These are phyloP conservation scores for Phytophthora tentaculata DNA, from an alignment of 352 stramenopile species.

Conservation along the genomic window DNA sequence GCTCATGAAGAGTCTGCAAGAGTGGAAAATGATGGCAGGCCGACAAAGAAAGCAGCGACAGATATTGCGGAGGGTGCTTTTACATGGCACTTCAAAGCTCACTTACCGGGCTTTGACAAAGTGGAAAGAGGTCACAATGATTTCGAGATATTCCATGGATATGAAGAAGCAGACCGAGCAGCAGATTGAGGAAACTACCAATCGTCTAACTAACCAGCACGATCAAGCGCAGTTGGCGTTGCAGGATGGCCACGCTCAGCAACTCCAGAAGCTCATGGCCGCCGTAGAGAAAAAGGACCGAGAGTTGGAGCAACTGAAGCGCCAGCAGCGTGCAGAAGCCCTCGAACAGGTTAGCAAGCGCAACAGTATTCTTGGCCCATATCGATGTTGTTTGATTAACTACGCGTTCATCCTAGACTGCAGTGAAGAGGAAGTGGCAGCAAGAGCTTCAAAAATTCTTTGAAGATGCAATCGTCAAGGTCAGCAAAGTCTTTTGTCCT, in stretches of 20 bases:
- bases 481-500: not conserved
- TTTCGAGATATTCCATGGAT: constrained; percentile 9
- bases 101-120: constrained; percentile 17
- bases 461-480: constrained; percentile 39
- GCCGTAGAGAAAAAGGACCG: constrained; percentile 34
- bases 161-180: constrained; percentile 17
- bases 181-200: constrained; percentile 12
- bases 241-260: constrained; percentile 13
- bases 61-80: constrained; percentile 23
- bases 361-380: not conserved
- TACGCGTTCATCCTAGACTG: constrained; percentile 14
- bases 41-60: constrained; percentile 14
- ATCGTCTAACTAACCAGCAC: constrained; percentile 20
- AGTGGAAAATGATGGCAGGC: constrained; percentile 16
- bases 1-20: constrained; percentile 17
- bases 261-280: constrained; percentile 33
- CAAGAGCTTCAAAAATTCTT: constrained; percentile 45
- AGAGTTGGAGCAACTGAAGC: constrained; percentile 26
- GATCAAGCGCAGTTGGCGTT: constrained; percentile 18
- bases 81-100: constrained; percentile 7
- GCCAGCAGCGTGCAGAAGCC: constrained; percentile 9
- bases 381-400: constrained; percentile 3
- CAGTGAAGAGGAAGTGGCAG: constrained; percentile 26
- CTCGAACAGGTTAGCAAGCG: constrained; percentile 32
- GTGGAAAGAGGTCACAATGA: constrained; percentile 20